These are phyloP conservation scores for Telopea speciosissima DNA, from an alignment of 177 flowering plant species.

Conservation along the genomic window DNA sequence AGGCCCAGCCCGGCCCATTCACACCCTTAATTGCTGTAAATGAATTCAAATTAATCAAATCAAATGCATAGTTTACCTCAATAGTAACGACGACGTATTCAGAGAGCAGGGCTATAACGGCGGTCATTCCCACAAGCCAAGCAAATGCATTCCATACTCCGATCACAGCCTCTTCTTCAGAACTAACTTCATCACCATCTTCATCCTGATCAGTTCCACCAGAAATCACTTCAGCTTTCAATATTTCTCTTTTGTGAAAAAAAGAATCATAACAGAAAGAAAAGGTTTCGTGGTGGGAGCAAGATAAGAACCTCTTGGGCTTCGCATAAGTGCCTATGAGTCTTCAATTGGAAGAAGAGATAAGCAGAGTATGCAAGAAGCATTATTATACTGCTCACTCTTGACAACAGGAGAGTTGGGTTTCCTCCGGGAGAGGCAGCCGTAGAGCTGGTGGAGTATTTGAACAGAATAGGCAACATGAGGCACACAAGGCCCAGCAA, in stretches of 20 bases:
- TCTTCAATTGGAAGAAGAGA: slow-evolving; percentile 72
- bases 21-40: too few species aligned
- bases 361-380: slow-evolving; percentile 66
- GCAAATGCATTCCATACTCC: slow-evolving; percentile 67
- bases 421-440: slow-evolving; percentile 8
- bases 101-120: slow-evolving; percentile 62
- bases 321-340: slow-evolving; percentile 74
- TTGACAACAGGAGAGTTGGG: slow-evolving; percentile 52
- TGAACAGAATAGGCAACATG: slow-evolving; percentile 56
- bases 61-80: slow-evolving; percentile 41
- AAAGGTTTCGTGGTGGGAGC: neutral
- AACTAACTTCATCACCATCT: slow-evolving; percentile 29
- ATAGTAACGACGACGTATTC: slow-evolving; percentile 87
- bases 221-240: neutral
- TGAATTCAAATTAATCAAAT: too few species aligned
- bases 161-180: slow-evolving; percentile 53
- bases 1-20: too few species aligned
- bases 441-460: slow-evolving; percentile 21
- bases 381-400: slow-evolving; percentile 81
- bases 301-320: slow-evolving; percentile 43
- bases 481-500: slow-evolving; percentile 71
- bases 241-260: neutral
- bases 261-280: neutral
- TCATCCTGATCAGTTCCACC: slow-evolving; percentile 27
- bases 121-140: slow-evolving; percentile 82